Conservation (phyloP, 2,329 filamentous ascomycete genomes). For the Lecanosticta acicola region DNA sequence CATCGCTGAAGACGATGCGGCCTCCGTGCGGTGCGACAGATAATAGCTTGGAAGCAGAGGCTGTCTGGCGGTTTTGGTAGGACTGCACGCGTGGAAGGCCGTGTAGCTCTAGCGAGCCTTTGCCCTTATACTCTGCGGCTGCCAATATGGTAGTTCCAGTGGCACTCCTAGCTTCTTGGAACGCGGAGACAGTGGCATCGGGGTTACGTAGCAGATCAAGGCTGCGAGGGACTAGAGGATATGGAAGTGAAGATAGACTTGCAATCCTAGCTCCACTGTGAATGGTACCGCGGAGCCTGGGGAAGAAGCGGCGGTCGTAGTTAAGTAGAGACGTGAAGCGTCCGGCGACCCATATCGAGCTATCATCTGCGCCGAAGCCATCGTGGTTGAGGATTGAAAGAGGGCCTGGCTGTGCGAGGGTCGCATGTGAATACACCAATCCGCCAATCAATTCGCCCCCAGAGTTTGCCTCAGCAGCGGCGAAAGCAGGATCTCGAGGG, state of each 20-base stretch:
- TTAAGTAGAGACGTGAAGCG: slow-evolving; percentile 83
- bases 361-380: slow-evolving; percentile 48
- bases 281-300: slow-evolving; percentile 68
- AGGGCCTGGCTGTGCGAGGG: slow-evolving; percentile 73
- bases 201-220: slow-evolving; percentile 52
- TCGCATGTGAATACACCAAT: slow-evolving; percentile 53
- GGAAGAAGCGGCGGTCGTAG: slow-evolving; percentile 84
- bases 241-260: slow-evolving; percentile 63
- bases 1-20: slow-evolving; percentile 75
- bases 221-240: slow-evolving; percentile 59
- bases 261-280: slow-evolving; percentile 78
- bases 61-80: slow-evolving; percentile 77
- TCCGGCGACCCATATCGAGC: slow-evolving; percentile 81
- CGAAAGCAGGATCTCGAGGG: slow-evolving; percentile 47
- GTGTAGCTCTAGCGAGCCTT: slow-evolving; percentile 86
- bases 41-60: slow-evolving; percentile 72
- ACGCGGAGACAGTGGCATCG: slow-evolving; percentile 47
- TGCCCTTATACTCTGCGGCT: slow-evolving; percentile 84
- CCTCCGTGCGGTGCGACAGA: slow-evolving; percentile 77
- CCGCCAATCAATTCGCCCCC: slow-evolving; percentile 30
- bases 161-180: slow-evolving; percentile 49
- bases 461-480: slow-evolving; percentile 7
- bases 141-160: slow-evolving; percentile 66
- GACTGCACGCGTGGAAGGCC: slow-evolving; percentile 42
- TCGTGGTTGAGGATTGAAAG: slow-evolving; percentile 76